Evolutionary conservation across 352 stramenopile species (phyloP).

Genomic region (Aphanomyces invadans): DNA sequence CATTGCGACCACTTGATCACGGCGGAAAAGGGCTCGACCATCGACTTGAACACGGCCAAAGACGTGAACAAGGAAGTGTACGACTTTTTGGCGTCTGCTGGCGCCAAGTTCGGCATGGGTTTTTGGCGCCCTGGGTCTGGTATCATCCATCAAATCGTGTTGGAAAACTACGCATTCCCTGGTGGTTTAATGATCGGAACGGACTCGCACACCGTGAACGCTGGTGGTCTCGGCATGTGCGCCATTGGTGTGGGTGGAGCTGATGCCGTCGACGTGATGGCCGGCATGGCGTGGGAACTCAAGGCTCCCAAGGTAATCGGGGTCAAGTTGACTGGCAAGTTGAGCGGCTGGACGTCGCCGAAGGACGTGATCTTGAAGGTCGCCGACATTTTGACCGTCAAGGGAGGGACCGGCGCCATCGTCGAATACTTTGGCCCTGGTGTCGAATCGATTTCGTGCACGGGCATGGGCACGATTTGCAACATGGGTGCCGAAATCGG

Average conservation of each 20-base stretch:
- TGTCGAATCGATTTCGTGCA: conserved; percentile 91
- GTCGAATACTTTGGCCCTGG: conserved; percentile 92
- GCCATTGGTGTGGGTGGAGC: conserved; percentile 89
- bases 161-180: conserved; percentile 93
- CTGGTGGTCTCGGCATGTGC: conserved; percentile 89
- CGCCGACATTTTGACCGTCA: conserved; percentile 89
- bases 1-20: conserved; percentile 94
- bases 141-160: conserved; percentile 93
- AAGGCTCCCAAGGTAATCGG: conserved; percentile 93
- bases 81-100: conserved; percentile 87
- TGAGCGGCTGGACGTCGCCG: conserved; percentile 88
- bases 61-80: conserved; percentile 90
- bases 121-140: conserved; percentile 91
- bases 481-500: conserved; percentile 94
- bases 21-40: conserved; percentile 85
- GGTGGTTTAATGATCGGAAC: conserved; percentile 93
- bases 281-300: conserved; percentile 91
- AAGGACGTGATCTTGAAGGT: conserved; percentile 95
- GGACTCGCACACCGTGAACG: conserved; percentile 92
- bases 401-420: conserved; percentile 89
- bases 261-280: conserved; percentile 91
- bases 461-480: conserved; percentile 92
- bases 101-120: conserved; percentile 90
- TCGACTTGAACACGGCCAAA: conserved; percentile 83
- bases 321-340: conserved; percentile 89